These are phyloP conservation scores for Talaromyces marneffei DNA, from an alignment of 2,329 filamentous ascomycete species.

Conservation along the genomic window DNA sequence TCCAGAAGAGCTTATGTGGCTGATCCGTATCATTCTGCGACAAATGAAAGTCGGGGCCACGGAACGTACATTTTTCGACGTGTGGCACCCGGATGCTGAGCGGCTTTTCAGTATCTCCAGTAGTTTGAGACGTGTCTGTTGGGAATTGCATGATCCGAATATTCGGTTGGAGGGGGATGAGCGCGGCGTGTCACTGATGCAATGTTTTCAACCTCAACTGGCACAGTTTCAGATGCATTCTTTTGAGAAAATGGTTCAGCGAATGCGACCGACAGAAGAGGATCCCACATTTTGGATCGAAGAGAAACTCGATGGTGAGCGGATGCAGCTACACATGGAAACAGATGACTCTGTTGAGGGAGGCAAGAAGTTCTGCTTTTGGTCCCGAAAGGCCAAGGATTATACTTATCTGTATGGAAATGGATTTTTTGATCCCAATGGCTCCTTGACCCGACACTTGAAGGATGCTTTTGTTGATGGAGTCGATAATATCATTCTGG, in stretches of 20 bases:
- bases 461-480: conserved; percentile 68
- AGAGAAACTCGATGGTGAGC: conserved; percentile 93
- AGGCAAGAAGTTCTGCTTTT: conserved; percentile 73
- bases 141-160: conserved; percentile 75
- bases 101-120: conserved; percentile 83
- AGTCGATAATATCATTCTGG: conserved; percentile 81
- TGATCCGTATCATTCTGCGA: conserved; percentile 86
- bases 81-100: conserved; percentile 75
- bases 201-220: conserved; percentile 93
- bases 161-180: conserved; percentile 69
- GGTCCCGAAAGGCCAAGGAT: conserved; percentile 93
- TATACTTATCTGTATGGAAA: conserved; percentile 92
- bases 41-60: conserved; percentile 72
- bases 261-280: conserved; percentile 59
- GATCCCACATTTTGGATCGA: conserved; percentile 90
- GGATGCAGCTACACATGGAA: conserved; percentile 93
- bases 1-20: conserved; percentile 85
- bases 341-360: conserved; percentile 63
- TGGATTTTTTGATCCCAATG: conserved; percentile 65
- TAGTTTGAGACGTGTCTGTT: conserved; percentile 83
- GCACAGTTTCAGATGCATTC: conserved; percentile 84
- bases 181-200: conserved; percentile 73
- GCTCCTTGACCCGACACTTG: conserved; percentile 74
- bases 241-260: conserved; percentile 72
- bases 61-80: conserved; percentile 78